Evolutionary conservation across 2,329 filamentous ascomycete genomes (phyloP).

Genomic region (Pseudophaeomoniella oleicola): DNA sequence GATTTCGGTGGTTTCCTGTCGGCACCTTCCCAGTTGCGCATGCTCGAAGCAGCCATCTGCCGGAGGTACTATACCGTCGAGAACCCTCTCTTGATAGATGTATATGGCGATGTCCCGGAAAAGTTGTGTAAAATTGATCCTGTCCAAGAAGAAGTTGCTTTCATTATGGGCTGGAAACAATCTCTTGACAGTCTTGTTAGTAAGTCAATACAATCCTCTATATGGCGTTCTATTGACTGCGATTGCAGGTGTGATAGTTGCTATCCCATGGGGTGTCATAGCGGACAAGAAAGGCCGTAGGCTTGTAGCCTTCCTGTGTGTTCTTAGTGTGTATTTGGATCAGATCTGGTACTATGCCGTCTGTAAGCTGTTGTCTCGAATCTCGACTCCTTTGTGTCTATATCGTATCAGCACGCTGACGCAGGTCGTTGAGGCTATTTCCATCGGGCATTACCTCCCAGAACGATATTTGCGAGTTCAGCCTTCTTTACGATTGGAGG

Average conservation of each 20-base stretch:
- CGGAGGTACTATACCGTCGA: not conserved
- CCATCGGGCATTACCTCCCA: not conserved
- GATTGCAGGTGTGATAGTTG: not conserved
- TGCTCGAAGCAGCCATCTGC: not conserved
- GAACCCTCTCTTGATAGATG: not conserved
- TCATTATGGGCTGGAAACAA: not conserved
- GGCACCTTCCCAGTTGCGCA: not conserved
- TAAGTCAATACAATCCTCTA: not conserved
- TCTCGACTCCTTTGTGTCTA: not conserved
- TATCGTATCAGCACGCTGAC: not conserved
- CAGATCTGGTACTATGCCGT: not conserved
- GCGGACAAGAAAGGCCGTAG: conserved; percentile 1
- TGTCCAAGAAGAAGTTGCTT: not conserved
- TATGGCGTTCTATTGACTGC: not conserved
- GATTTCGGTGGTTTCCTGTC: not conserved
- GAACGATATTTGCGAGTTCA: not conserved
- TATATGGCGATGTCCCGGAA: conserved; percentile 1
- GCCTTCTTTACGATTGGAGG: not conserved
- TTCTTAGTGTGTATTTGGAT: not conserved
- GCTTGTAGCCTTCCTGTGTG: not conserved
- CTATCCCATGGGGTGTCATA: not conserved
- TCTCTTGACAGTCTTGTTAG: not conserved
- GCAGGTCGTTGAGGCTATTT: not conserved
- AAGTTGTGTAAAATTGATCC: conserved; percentile 1
- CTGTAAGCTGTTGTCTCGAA: not conserved